phyloP scores from a whole-genome alignment of 495 filamentous ascomycete species.

The Aspergillus steynii region DNA sequence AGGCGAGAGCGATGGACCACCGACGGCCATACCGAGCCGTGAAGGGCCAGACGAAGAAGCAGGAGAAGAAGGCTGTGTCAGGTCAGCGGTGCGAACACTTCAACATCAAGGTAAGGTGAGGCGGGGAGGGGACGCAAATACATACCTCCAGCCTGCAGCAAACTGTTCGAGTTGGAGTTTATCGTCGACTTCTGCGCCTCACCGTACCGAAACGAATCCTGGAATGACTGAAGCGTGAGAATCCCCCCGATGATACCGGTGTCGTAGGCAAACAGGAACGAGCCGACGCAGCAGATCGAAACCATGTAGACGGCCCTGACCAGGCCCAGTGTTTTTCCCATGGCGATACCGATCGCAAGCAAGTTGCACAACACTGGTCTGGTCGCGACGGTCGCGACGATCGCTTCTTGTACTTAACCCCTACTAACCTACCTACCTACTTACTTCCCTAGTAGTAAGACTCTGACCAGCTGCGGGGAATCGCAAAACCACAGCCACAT shows the following conservation, averaged over 20 bases:
- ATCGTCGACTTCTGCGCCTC: constrained; percentile 31
- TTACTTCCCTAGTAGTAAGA: too few relatives aligned
- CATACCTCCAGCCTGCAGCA: constrained; percentile 19
- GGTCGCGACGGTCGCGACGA: too few relatives aligned
- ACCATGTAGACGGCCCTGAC: constrained; percentile 18
- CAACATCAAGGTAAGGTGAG: background rate
- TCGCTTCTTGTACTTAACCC: too few relatives aligned
- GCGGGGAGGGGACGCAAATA: background rate
- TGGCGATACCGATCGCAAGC: background rate
- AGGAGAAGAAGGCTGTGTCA: constrained; percentile 23
- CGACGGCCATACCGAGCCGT: constrained; percentile 40
- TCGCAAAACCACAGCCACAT: too few relatives aligned
- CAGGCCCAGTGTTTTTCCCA: constrained; percentile 17
- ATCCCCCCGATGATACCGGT: constrained; percentile 39
- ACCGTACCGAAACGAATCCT: constrained; percentile 31
- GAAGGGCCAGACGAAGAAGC: constrained; percentile 20
- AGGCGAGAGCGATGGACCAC: constrained; percentile 41
- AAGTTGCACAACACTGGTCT: too few relatives aligned
- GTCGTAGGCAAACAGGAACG: constrained; percentile 41
- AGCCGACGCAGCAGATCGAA: constrained; percentile 22
- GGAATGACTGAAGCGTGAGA: constrained; percentile 38
- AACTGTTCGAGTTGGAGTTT: constrained; percentile 32
- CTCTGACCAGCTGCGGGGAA: too few relatives aligned
- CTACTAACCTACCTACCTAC: too few relatives aligned
- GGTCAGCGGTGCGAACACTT: background rate